Conservation (phyloP, 2,329 filamentous ascomycete species). For the Pseudopithomyces maydicus region DNA sequence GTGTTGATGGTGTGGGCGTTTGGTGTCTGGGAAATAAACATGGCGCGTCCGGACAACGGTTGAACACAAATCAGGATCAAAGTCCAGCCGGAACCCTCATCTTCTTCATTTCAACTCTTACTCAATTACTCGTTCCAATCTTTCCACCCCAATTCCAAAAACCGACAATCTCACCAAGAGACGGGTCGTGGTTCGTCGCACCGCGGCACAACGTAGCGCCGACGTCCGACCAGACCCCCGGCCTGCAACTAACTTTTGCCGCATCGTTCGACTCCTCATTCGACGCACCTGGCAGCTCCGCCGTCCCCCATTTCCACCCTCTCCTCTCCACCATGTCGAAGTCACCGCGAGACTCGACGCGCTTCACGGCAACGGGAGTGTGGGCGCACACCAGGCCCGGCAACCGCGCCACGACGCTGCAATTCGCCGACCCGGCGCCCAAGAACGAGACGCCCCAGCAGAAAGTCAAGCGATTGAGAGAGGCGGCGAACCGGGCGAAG, state of each 20-base stretch:
- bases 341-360: constrained; percentile 78
- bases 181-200: background rate
- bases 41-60: background rate
- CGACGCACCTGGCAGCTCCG: constrained; percentile 13
- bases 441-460: constrained; percentile 59
- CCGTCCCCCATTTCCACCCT: constrained; percentile 11
- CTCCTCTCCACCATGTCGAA: constrained; percentile 56
- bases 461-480: constrained; percentile 58
- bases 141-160: background rate
- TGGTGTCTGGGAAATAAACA: background rate
- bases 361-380: constrained; percentile 72
- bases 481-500: constrained; percentile 54
- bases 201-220: constrained; percentile 12
- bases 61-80: background rate
- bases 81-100: too few species aligned
- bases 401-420: constrained; percentile 47
- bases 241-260: constrained; percentile 44
- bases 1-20: background rate
- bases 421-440: constrained; percentile 47
- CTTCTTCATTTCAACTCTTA: background rate
- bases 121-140: background rate
- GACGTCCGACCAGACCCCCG: constrained; percentile 14
- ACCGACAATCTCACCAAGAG: background rate
- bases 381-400: constrained; percentile 70
- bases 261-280: constrained; percentile 36